A percentile compares a stretch with the other conserved stretches of the same genome.
These are phyloP conservation scores for Colletotrichum godetiae DNA, from an alignment of 2,329 filamentous ascomycete genomes.

Conservation along the genomic window DNA sequence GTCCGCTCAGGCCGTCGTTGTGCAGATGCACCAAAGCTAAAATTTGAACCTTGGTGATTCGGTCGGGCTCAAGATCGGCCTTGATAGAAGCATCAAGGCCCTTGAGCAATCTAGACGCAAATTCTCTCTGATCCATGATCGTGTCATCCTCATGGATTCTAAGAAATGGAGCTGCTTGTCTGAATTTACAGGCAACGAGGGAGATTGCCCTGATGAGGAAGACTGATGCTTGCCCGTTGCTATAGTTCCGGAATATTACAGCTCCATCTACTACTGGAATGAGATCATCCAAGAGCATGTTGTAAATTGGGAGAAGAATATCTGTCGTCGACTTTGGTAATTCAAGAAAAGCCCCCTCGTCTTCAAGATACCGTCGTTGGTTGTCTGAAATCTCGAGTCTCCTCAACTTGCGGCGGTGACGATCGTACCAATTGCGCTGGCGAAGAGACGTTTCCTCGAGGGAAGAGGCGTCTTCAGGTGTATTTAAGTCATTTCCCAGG, in stretches of 20 bases:
- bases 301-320: conserved; percentile 35
- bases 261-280: conserved; percentile 36
- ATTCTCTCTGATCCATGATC: conserved; percentile 33
- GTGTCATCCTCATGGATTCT: conserved; percentile 31
- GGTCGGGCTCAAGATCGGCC: conserved; percentile 40
- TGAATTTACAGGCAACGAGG: conserved; percentile 40
- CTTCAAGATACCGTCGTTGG: conserved; percentile 35
- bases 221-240: conserved; percentile 37
- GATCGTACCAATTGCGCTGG: conserved; percentile 34
- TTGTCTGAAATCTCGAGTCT: conserved; percentile 14
- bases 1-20: conserved; percentile 39
- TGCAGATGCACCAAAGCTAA: conserved; percentile 41
- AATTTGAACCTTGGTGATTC: conserved; percentile 39
- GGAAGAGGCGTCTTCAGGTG: neutral
- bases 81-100: conserved; percentile 41
- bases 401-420: conserved; percentile 18
- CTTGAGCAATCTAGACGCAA: conserved; percentile 35
- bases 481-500: too few species aligned
- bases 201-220: conserved; percentile 40
- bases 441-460: conserved; percentile 9
- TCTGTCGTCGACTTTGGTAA: conserved; percentile 35
- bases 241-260: conserved; percentile 32
- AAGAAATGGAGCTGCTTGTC: conserved; percentile 40
- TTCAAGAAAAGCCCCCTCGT: conserved; percentile 30
- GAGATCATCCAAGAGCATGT: conserved; percentile 34